A percentile compares a stretch with the other conserved stretches of the same genome.
Evolutionary conservation across 352 stramenopile species (phyloP).

Genomic region (Phytophthora litchii): DNA sequence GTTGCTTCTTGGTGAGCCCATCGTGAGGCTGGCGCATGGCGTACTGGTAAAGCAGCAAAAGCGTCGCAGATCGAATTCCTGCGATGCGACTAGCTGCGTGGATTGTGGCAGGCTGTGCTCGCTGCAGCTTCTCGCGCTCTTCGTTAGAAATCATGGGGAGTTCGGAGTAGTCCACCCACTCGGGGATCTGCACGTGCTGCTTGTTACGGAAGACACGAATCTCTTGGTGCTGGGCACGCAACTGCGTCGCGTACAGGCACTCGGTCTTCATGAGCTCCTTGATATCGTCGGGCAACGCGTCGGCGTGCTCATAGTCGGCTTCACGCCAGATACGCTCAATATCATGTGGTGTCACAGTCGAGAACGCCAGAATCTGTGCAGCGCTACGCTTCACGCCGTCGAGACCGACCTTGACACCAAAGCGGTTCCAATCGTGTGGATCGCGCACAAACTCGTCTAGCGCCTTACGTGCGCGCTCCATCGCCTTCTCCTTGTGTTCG

Average conservation of each 20-base stretch:
- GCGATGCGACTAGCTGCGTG: constrained; percentile 95
- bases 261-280: constrained; percentile 79
- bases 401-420: constrained; percentile 76
- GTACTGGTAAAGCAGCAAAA: constrained; percentile 79
- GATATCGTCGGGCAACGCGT: constrained; percentile 50
- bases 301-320: constrained; percentile 51
- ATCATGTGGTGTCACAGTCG: constrained; percentile 55
- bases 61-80: constrained; percentile 80
- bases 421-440: constrained; percentile 84
- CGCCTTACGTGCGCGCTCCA: constrained; percentile 53
- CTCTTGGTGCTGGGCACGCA: constrained; percentile 94
- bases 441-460: constrained; percentile 69
- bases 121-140: constrained; percentile 93
- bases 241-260: constrained; percentile 94
- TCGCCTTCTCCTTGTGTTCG: constrained; percentile 81
- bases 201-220: constrained; percentile 96
- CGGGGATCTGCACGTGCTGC: constrained; percentile 93
- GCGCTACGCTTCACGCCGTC: constrained; percentile 84
- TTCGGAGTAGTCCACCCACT: constrained; percentile 91
- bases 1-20: constrained; percentile 34
- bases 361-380: constrained; percentile 76
- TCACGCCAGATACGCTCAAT: constrained; percentile 68
- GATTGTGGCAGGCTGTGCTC: constrained; percentile 91
- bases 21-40: constrained; percentile 53
- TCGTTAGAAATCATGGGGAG: constrained; percentile 97